Evolutionary conservation across 2,329 filamentous ascomycete genomes (phyloP).

Genomic region (Fusarium compactum): DNA sequence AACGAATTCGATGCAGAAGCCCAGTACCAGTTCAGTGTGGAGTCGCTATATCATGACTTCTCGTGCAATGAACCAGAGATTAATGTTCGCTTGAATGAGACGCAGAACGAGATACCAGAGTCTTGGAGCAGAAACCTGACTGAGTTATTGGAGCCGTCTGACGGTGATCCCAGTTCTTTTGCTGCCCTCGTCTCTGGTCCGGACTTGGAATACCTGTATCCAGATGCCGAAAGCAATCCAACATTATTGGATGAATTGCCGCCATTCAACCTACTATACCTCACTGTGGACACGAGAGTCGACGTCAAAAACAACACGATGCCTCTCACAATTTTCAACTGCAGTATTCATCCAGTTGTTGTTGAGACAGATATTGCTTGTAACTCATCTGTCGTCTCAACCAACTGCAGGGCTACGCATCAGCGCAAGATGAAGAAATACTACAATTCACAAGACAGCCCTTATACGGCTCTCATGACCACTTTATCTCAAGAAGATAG

Average conservation of each 20-base stretch:
- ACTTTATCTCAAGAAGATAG: accelerated
- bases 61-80: not conserved
- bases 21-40: conserved; percentile 5
- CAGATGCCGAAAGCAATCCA: no score
- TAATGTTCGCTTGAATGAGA: no score
- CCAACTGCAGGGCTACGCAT: not conserved
- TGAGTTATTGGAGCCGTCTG: no score
- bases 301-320: accelerated
- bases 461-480: not conserved
- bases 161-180: no score
- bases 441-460: accelerated
- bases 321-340: not conserved
- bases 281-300: accelerated
- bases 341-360: not conserved
- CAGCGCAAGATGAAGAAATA: not conserved
- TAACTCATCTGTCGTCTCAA: not conserved
- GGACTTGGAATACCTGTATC: no score
- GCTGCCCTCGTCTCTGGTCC: no score
- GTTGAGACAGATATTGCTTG: conserved; percentile 9
- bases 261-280: accelerated
- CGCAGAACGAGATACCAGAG: no score
- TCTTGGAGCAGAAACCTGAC: no score
- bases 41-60: not conserved
- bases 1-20: no score
- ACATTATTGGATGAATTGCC: accelerated